These are phyloP conservation scores for Pseudozyma hubeiensis DNA, from an alignment of 1,284 basidiomycete species.

Conservation along the genomic window DNA sequence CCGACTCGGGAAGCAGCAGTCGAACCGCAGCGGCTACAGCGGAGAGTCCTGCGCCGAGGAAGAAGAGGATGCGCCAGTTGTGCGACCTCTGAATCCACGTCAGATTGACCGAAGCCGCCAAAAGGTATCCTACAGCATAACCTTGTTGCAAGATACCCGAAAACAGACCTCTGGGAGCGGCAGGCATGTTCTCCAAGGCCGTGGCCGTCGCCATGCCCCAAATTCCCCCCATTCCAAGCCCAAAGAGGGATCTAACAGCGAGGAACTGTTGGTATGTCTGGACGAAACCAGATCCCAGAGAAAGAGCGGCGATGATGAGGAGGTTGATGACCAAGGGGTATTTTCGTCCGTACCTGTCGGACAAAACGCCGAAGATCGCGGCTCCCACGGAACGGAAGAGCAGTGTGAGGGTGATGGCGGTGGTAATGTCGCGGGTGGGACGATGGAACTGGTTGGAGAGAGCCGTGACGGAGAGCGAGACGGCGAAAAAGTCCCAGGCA, in stretches of 20 bases:
- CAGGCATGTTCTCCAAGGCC: constrained; percentile 88
- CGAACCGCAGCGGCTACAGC: constrained; percentile 81
- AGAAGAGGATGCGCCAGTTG: constrained; percentile 72
- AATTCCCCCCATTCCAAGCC: constrained; percentile 76
- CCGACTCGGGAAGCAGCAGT: constrained; percentile 81
- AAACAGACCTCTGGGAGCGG: constrained; percentile 84
- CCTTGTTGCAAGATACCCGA: constrained; percentile 87
- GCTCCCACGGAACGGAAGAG: constrained; percentile 90
- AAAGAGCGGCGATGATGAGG: constrained; percentile 72
- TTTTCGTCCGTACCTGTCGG: constrained; percentile 83
- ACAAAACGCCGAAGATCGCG: constrained; percentile 76
- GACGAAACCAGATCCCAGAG: constrained; percentile 77
- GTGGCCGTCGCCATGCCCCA: constrained; percentile 55
- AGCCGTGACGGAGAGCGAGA: constrained; percentile 56
- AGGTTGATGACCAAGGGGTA: constrained; percentile 84
- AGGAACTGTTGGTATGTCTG: constrained; percentile 72
- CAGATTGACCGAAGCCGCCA: constrained; percentile 80
- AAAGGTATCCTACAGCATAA: constrained; percentile 74
- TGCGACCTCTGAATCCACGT: constrained; percentile 69
- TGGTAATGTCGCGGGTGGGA: constrained; percentile 49
- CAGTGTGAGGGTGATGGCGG: constrained; percentile 88
- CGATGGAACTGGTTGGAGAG: constrained; percentile 38
- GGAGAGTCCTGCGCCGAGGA: constrained; percentile 75
- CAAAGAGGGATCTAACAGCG: constrained; percentile 70
- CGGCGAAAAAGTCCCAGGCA: constrained; percentile 66